These are phyloP conservation scores for Neotropicomus parvogracilis DNA, from an alignment of 1,284 basidiomycete genomes.

Conservation along the genomic window DNA sequence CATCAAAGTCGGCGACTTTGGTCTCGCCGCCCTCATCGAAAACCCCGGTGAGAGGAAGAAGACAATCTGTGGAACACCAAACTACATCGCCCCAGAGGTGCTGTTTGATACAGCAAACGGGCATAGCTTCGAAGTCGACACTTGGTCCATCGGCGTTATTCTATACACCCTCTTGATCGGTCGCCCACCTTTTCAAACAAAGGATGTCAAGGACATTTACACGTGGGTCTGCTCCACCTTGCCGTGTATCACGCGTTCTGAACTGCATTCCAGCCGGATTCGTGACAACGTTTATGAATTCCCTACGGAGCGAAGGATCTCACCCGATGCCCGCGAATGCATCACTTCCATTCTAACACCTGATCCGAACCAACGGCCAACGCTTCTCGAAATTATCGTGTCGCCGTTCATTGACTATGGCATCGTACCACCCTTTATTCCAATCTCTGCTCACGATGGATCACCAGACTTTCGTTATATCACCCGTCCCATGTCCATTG, in stretches of 20 bases:
- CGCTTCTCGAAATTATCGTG: constrained; percentile 80
- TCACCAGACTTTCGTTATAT: constrained; percentile 75
- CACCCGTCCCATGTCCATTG: constrained; percentile 55
- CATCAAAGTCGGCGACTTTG: constrained; percentile 96
- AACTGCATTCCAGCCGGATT: constrained; percentile 65
- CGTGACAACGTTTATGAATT: constrained; percentile 94
- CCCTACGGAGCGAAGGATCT: constrained; percentile 74
- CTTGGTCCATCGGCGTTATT: constrained; percentile 97
- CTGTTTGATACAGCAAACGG: constrained; percentile 94
- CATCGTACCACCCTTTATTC: constrained; percentile 78
- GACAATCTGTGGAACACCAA: constrained; percentile 98
- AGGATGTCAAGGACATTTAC: constrained; percentile 94
- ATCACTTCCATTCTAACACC: constrained; percentile 85
- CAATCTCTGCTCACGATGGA: constrained; percentile 70
- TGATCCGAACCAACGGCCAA: constrained; percentile 77
- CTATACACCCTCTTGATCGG: constrained; percentile 94
- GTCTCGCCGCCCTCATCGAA: constrained; percentile 94
- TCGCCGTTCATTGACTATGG: constrained; percentile 86
- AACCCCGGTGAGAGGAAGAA: constrained; percentile 96
- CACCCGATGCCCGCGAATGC: constrained; percentile 70
- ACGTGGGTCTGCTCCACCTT: constrained; percentile 48
- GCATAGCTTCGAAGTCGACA: constrained; percentile 97
- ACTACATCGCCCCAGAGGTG: constrained; percentile 98
- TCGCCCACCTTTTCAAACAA: constrained; percentile 95
- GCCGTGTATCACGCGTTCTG: constrained; percentile 4